Evolutionary conservation across 371 early-diverging fungal species (phyloP).

Genomic region (Actinomortierella ambigua): DNA sequence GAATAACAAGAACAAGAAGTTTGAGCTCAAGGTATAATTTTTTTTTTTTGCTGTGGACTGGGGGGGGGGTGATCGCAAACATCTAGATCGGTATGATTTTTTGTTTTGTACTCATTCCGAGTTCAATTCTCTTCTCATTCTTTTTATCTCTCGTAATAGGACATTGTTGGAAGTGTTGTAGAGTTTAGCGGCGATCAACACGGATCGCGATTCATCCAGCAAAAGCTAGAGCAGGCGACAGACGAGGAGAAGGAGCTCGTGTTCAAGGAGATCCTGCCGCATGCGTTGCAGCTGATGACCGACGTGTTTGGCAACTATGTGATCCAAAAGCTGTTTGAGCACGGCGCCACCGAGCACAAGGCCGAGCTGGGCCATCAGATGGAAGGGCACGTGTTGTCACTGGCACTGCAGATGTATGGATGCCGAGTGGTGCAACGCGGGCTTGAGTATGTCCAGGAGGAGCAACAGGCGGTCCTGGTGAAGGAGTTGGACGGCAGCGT

Average conservation of each 20-base stretch:
- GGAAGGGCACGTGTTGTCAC: conserved; percentile 91
- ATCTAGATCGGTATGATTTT: not conserved
- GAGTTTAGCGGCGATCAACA: conserved; percentile 99
- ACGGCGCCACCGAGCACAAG: conserved; percentile 91
- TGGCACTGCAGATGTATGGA: conserved; percentile 99
- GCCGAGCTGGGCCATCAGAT: conserved; percentile 88
- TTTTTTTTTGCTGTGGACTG: not conserved
- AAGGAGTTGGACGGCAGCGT: conserved; percentile 94
- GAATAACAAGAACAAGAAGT: conserved; percentile 89
- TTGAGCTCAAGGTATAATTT: conserved; percentile 75
- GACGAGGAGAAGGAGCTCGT: conserved; percentile 95
- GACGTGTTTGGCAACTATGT: conserved; percentile 99
- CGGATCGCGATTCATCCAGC: conserved; percentile 99
- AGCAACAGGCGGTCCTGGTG: conserved; percentile 90
- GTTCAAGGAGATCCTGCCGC: conserved; percentile 95
- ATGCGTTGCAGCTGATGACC: conserved; percentile 94
- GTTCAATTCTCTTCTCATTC: not conserved
- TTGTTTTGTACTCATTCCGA: not conserved
- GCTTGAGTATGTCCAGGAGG: conserved; percentile 89
- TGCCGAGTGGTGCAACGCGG: conserved; percentile 99
- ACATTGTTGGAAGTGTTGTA: conserved; percentile 92
- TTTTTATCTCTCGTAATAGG: conserved; percentile 51
- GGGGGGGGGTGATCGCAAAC: not conserved
- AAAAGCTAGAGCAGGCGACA: conserved; percentile 93
- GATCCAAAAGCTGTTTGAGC: conserved; percentile 99